phyloP scores from a whole-genome alignment of 768 basidiomycete genomes.

The Lentinula edodes region DNA sequence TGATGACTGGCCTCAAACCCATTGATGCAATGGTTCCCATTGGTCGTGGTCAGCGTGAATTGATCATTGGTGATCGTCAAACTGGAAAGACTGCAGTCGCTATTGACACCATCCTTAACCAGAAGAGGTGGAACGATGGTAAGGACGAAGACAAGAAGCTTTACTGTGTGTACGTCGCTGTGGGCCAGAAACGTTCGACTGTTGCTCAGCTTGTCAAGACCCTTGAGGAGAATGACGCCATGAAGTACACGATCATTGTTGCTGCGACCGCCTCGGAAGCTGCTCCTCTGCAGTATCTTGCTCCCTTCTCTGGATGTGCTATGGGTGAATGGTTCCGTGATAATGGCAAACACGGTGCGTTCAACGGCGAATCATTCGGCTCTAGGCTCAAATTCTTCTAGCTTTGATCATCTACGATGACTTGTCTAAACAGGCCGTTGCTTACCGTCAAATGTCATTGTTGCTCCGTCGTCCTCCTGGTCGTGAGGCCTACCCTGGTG shows the following conservation, averaged over 20 bases:
- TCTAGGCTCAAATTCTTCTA: conserved; percentile 9
- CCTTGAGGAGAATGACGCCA: conserved; percentile 98
- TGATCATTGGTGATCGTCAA: conserved; percentile 99
- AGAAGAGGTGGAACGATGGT: conserved; percentile 99
- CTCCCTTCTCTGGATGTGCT: conserved; percentile 99
- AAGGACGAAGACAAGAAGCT: conserved; percentile 96
- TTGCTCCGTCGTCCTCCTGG: conserved; percentile 99
- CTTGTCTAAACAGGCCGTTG: conserved; percentile 99
- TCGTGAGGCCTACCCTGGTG: conserved; percentile 99
- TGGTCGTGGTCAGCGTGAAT: conserved; percentile 99
- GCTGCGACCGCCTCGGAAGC: conserved; percentile 99
- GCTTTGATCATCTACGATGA: conserved; percentile 99
- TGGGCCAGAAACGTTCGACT: conserved; percentile 99
- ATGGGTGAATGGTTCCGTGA: conserved; percentile 99
- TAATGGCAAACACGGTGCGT: conserved; percentile 96
- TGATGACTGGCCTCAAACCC: conserved; percentile 99
- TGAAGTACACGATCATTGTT: conserved; percentile 99
- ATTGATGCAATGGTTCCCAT: conserved; percentile 99
- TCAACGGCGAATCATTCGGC: neutral
- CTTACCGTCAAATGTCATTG: conserved; percentile 99
- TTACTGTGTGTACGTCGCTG: conserved; percentile 99
- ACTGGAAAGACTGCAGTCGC: conserved; percentile 99
- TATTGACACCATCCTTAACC: conserved; percentile 99
- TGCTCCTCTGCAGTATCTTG: conserved; percentile 98
- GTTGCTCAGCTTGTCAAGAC: conserved; percentile 99